phyloP scores from a whole-genome alignment of 2,329 filamentous ascomycete genomes.

The Aspergillus sp. region DNA sequence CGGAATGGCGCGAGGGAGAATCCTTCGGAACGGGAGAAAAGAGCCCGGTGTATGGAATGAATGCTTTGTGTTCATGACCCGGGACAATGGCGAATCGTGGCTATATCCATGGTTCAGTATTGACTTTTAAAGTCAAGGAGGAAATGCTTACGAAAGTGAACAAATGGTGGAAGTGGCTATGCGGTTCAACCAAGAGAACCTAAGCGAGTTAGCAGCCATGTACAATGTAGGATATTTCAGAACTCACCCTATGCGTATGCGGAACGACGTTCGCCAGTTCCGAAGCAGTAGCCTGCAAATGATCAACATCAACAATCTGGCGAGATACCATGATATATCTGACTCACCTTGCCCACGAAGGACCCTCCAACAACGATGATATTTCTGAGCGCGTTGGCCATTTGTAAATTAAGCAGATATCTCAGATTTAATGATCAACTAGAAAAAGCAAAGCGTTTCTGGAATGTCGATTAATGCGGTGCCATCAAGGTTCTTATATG shows the following conservation, averaged over 20 bases:
- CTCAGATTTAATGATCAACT: neutral
- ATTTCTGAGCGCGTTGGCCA: conserved; percentile 25
- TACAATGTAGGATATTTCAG: neutral
- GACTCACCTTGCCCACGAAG: conserved; percentile 28
- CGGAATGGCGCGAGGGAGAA: conserved; percentile 15
- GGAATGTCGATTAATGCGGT: neutral
- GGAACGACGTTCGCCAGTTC: conserved; percentile 29
- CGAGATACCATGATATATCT: neutral
- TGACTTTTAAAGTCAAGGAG: neutral
- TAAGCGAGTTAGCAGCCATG: conserved; percentile 5
- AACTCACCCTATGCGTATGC: conserved; percentile 27
- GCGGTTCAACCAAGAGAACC: conserved; percentile 28
- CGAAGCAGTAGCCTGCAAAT: conserved; percentile 23
- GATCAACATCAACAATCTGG: conserved; percentile 4
- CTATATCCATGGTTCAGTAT: conserved; percentile 8
- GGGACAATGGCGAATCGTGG: conserved; percentile 29
- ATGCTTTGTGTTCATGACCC: conserved; percentile 32
- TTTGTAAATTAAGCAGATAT: conserved; percentile 6
- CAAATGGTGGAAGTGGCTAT: conserved; percentile 32
- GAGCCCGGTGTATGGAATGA: conserved; percentile 28
- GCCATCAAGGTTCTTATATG: neutral
- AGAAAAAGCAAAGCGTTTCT: neutral
- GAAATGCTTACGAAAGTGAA: conserved; percentile 26
- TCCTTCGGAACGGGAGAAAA: conserved; percentile 18
- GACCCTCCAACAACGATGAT: conserved; percentile 32